Base-by-base conservation (phyloP, 345 rosid species). In the Excoecaria cochinchinensis region DNA sequence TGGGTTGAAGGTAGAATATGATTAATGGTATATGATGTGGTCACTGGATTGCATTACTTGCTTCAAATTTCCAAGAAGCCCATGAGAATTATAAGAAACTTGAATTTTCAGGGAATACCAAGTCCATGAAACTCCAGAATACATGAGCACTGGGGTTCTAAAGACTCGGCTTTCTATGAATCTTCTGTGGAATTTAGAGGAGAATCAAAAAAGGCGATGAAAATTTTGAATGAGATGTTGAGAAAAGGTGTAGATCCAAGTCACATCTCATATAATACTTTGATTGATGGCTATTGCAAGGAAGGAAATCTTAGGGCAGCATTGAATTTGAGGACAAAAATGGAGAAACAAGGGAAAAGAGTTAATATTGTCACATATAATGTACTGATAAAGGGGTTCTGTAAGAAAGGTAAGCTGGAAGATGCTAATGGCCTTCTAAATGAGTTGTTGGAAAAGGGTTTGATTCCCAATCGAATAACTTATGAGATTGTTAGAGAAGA, bases 1-100 rank as follows among this genome's bases (percentile, higher is more conserved):
- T 95, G 99, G 98, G 71, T 91, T 22, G 99, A 98, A 0, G 99
- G 93, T 71, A 85, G 99, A 71, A 84, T 95, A 9, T 98, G 97
- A 19, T 82, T 95, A 14, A 95, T 95, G 99, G 87, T 88, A 46
- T 93, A 93, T 36, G 99, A 95, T 81, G 94, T 95, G 68, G 87
- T 82, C 58, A 87, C 82, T 74, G 99, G 99, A 25, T 86, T 87
- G 12, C 78, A 93, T 66, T 86, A 71, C 84, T 78, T 91, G 79
- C 69, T 86, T 80, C 87, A 79, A 53, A 71, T 81, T 79, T 82
- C 77, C 76, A 86, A 81, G 55, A 63, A 57, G 52, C 40, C 40
- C 40, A 25, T 10, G 78, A 73, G 51, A 47, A 9, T 56, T 6
- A 8, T 40, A 63, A 4, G 46, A 62, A 51, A 4, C 8, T 40